phyloP scores from a whole-genome alignment of 345 rosid genomes.

The Populus deltoides region DNA sequence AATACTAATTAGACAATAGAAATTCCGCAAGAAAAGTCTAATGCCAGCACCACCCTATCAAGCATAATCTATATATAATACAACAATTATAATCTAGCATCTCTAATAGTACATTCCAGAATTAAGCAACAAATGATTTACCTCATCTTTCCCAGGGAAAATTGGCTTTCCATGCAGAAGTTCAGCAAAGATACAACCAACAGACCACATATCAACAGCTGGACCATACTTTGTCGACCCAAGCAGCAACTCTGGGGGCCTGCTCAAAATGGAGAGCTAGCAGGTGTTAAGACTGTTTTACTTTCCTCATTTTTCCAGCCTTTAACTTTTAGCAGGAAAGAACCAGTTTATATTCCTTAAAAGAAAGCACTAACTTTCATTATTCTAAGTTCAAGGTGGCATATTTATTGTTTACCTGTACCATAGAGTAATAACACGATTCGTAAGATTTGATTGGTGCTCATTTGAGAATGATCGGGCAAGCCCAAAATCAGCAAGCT shows the following conservation, averaged over 20 bases:
- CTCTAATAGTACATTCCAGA: too few relatives aligned
- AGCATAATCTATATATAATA: too few relatives aligned
- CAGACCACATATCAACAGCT: slow-evolving; percentile 97
- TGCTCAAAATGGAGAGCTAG: slow-evolving; percentile 22
- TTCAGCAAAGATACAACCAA: slow-evolving; percentile 95
- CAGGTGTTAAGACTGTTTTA: too few relatives aligned
- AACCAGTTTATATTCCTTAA: too few relatives aligned
- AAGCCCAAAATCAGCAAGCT: slow-evolving; percentile 95
- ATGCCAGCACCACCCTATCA: too few relatives aligned
- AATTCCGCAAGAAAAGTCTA: too few relatives aligned
- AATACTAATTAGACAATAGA: too few relatives aligned
- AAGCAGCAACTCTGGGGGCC: slow-evolving; percentile 96
- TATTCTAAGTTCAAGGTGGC: too few relatives aligned
- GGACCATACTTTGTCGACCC: slow-evolving; percentile 96
- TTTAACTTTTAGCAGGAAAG: too few relatives aligned
- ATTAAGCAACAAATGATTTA: neutral
- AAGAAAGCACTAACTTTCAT: too few relatives aligned
- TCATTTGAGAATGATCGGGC: slow-evolving; percentile 82
- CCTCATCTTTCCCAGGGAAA: slow-evolving; percentile 94
- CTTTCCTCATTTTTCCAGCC: too few relatives aligned
- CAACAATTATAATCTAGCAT: too few relatives aligned
- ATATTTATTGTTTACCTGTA: slow-evolving; percentile 53
- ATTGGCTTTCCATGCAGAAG: slow-evolving; percentile 86
- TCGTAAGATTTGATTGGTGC: slow-evolving; percentile 71
- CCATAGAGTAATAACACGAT: slow-evolving; percentile 93